Base-by-base conservation (phyloP, 2,329 filamentous ascomycete species). In the Trichoderma arundinaceum region DNA sequence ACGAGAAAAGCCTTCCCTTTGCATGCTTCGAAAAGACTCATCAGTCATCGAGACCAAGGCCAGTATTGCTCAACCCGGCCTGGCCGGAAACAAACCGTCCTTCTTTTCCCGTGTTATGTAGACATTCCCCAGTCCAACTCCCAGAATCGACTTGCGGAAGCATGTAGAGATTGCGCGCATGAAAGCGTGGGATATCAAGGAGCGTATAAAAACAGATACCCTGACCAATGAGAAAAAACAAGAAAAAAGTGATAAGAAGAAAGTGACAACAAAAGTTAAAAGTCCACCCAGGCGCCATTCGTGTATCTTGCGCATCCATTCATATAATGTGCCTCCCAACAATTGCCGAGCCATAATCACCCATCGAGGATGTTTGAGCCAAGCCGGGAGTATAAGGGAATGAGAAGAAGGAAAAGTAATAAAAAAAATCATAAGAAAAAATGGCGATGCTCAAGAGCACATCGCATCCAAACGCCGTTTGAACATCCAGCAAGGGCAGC, bases 281-380 rank as follows among this genome's bases (percentile, higher is more conserved):
- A 48, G 19, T 33, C 13, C 22, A 35, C 57, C 57, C 56, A 66
- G 64, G 64, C 64, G 64, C 64, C 57, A 54, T 19, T 66, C 57
- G 49, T 66, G 64, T 66, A 61, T 61, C 48, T 49, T 43, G 64
- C 64, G 22, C n/a, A 43, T 57, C 64, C 61, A n/a, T 56, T 48
- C 19, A 41, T 66, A 49, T n/a, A 13, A 22, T 59, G 19, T 59
- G 33, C n/a, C 51, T 57, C 61, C 43, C 44, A n/a, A 41, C 32
- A 46, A 28, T n/a, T 43, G 19, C 48, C 38, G 19, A 15, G 33
- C 19, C 38, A 15, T 35, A 39, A 32, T n/a, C 35, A 19, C 33
- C 35, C 19, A 17, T 28, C 38, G n/a, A 9, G 46, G n/a, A 49
- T 38, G 12, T 41, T 46, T 7, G 17, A 22, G 17, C 44, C 53